These are phyloP conservation scores for Hericium coralloides DNA, from an alignment of 768 basidiomycete species.

Conservation along the genomic window DNA sequence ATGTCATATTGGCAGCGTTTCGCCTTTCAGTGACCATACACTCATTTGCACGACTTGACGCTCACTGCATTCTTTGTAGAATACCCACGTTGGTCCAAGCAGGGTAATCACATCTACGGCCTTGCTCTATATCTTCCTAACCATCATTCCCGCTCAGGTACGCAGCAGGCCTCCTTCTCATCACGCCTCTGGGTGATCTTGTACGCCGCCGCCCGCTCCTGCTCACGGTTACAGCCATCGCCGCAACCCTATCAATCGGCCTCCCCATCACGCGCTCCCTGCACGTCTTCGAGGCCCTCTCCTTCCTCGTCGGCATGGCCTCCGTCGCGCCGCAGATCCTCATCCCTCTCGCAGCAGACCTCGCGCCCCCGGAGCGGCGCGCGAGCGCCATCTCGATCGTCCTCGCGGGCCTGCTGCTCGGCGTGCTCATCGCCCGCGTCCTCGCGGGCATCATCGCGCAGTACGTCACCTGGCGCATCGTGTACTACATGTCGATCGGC, in stretches of 20 bases:
- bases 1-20: too few species aligned
- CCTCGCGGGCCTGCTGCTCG: conserved; percentile 56
- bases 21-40: not conserved
- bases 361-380: conserved; percentile 67
- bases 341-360: conserved; percentile 71
- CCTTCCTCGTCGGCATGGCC: conserved; percentile 59
- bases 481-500: conserved; percentile 35
- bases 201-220: conserved; percentile 70
- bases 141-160: conserved; percentile 11
- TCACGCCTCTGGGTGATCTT: conserved; percentile 80
- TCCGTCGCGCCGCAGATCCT: conserved; percentile 69
- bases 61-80: conserved; percentile 19
- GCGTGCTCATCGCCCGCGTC: conserved; percentile 66
- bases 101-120: conserved; percentile 32
- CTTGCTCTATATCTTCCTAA: not conserved
- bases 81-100: conserved; percentile 62
- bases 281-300: conserved; percentile 52
- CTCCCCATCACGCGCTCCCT: conserved; percentile 54
- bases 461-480: conserved; percentile 30
- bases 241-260: conserved; percentile 54
- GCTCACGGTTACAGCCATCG: conserved; percentile 39
- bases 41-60: conserved; percentile 14
- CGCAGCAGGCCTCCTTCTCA: conserved; percentile 43
- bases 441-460: conserved; percentile 33
- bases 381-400: conserved; percentile 73